Conservation (phyloP, 441 rosid genomes). For the Lagerstroemia fauriei region DNA sequence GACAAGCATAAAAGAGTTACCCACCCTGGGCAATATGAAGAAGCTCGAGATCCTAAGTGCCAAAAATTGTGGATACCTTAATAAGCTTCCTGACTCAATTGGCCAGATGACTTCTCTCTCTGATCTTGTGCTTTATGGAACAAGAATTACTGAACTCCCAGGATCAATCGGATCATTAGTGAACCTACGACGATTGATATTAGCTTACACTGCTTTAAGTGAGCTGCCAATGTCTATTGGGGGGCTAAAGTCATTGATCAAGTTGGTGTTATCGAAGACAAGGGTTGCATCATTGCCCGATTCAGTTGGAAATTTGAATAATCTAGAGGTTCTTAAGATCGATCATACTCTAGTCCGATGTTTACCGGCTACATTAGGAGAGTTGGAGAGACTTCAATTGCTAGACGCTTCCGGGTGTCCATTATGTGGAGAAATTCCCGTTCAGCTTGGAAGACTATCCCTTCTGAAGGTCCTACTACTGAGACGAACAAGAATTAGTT, state of each 20-base stretch:
- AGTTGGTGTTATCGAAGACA: not conserved
- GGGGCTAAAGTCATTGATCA: not conserved
- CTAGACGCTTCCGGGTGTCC: not conserved
- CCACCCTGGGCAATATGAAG: not conserved
- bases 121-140: not conserved
- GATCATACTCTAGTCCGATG: not conserved
- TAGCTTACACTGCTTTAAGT: not conserved
- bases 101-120: conserved; percentile 5
- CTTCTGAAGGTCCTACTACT: not conserved
- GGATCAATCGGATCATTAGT: conserved; percentile 8
- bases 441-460: not conserved
- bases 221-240: conserved; percentile 8
- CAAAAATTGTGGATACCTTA: not conserved
- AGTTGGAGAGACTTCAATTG: conserved; percentile 10
- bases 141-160: not conserved
- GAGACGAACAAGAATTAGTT: not conserved
- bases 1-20: not conserved
- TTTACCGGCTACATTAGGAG: not conserved
- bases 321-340: conserved; percentile 5
- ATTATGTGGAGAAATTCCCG: not conserved
- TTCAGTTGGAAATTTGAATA: not conserved
- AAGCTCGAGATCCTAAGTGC: conserved; percentile 1
- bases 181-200: not conserved
- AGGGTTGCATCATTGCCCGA: not conserved
- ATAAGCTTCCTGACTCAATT: not conserved